phyloP scores from a whole-genome alignment of 345 rosid genomes.

The Erysimum cheiranthoides region DNA sequence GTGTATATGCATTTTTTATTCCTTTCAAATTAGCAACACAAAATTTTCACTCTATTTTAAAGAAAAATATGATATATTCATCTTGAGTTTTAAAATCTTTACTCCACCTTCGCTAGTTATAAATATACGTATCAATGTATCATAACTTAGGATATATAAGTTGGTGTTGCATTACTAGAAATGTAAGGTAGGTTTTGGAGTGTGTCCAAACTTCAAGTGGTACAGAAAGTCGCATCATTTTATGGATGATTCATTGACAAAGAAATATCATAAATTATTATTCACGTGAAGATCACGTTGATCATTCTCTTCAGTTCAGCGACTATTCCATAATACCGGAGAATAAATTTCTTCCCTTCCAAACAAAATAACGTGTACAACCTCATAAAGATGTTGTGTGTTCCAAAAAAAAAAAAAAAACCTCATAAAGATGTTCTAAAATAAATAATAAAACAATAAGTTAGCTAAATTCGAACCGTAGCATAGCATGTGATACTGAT shows the following conservation, averaged over 20 bases:
- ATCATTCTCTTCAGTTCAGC: slow-evolving; percentile 24
- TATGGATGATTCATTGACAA: slow-evolving; percentile 36
- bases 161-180: slow-evolving; percentile 10
- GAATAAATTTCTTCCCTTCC: slow-evolving; percentile 4
- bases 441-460: slow-evolving; percentile 22
- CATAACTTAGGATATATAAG: neutral
- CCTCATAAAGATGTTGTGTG: slow-evolving; percentile 38
- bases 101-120: neutral
- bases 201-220: slow-evolving; percentile 37
- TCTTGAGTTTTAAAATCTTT: neutral
- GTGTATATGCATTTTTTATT: neutral
- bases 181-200: slow-evolving; percentile 22
- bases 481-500: slow-evolving; percentile 40
- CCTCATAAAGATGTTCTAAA: slow-evolving; percentile 25
- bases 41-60: neutral
- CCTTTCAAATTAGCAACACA: neutral
- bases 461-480: slow-evolving; percentile 21
- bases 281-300: slow-evolving; percentile 43
- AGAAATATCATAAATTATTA: slow-evolving; percentile 24
- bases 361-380: slow-evolving; percentile 41
- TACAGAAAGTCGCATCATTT: slow-evolving; percentile 35
- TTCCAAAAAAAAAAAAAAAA: too few relatives aligned
- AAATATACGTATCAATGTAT: neutral
- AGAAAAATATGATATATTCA: neutral
- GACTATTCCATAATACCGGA: slow-evolving; percentile 22